phyloP scores from a whole-genome alignment of 2,329 filamentous ascomycete genomes.

The Fusarium sp. region DNA sequence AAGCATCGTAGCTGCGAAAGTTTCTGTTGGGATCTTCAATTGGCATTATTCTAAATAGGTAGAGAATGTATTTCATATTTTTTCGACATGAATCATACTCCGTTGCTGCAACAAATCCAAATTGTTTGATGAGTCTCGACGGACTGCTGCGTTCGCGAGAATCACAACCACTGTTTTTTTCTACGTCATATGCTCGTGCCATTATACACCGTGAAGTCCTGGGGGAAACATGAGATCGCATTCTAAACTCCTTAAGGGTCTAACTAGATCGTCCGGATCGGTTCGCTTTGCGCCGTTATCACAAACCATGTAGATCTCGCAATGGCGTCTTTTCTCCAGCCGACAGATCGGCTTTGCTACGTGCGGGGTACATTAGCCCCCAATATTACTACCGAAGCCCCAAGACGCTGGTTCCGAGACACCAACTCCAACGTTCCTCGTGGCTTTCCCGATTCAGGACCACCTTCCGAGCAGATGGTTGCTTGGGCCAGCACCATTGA shows the following conservation, averaged over 20 bases:
- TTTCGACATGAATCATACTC: neutral
- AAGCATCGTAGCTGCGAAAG: neutral
- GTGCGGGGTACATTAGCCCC: slow-evolving; percentile 34
- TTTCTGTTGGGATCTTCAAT: neutral
- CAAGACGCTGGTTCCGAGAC: neutral
- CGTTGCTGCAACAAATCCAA: neutral
- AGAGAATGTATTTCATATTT: neutral
- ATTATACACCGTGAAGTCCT: neutral
- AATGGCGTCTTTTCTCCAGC: slow-evolving; percentile 1
- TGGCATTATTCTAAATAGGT: neutral
- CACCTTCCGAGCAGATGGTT: slow-evolving; percentile 31
- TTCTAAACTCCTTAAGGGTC: neutral
- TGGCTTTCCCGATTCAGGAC: slow-evolving; percentile 24
- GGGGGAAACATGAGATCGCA: neutral
- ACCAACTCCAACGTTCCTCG: neutral
- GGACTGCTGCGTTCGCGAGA: neutral
- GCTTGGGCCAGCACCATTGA: neutral
- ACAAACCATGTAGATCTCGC: neutral
- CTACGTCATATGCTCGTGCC: neutral
- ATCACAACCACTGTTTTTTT: neutral
- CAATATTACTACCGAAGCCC: neutral
- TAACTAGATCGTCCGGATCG: neutral
- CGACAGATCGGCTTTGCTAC: neutral
- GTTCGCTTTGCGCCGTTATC: neutral
- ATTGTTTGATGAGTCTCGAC: neutral